Base-by-base conservation (phyloP, 495 filamentous ascomycete species). In the Podospora pseudoanserina region DNA sequence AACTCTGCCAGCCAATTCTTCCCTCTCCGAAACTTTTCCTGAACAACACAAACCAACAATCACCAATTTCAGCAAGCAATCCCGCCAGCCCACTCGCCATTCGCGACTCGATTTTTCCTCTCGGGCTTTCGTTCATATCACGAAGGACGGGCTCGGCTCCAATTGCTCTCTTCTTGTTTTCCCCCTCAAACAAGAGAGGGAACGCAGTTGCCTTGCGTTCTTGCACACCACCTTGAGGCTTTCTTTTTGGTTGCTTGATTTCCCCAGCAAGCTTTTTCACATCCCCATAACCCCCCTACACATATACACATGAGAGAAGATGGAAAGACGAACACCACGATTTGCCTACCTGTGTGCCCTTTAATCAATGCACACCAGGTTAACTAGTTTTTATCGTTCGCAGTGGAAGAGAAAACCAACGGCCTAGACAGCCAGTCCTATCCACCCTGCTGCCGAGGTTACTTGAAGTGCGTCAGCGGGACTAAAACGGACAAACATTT, bases 401-500 rank as follows among this genome's bases (percentile, higher is more conserved):
- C 44, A 68, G 82, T 86, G 85, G 84, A 79, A 86, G 80, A 87
- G 77, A 68, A 78, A 86, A 67, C 77, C 76, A 77, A 82, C 72
- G 83, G 85, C 79, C 83, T 85, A 85, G 85, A 87, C 85, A 87
- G 79, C 85, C 83, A 73, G 85, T 85, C 84, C 80, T 72, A 81
- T 87, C 85, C 85, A 87, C 85, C 85, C 85, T 82, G 84, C 79
- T 83, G 80, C 77, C 78, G 70, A 59, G 80, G n/a, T 58, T 77
- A 74, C 74, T 79, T 34, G 60, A 27, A 74, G 81, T 86, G 80
- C 79, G 81, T 77, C 78, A 81, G 80, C 80, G 78, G 85, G 85
- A 87, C 85, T 87, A 86, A 85, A 78, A 74, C 78, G 80, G 84
- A 85, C 85, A 86, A 72, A 87, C 82, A 87, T 77, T 32, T 68